These are phyloP conservation scores for Aspergillus pseudoglaucus DNA, from an alignment of 2,329 filamentous ascomycete species.

Conservation along the genomic window DNA sequence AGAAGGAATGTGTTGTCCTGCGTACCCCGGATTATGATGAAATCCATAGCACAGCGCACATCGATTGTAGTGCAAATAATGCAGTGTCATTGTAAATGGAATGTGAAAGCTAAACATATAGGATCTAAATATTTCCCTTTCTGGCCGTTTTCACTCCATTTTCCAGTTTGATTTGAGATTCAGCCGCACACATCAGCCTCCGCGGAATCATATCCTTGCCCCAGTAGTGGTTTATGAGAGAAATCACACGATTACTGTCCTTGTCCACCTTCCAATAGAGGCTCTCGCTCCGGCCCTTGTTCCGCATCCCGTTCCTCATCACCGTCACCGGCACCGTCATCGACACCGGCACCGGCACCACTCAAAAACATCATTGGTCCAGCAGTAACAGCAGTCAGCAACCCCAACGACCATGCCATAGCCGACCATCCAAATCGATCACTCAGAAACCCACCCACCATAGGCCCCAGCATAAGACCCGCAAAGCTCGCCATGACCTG, in stretches of 20 bases:
- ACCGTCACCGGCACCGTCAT: background rate
- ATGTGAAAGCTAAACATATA: no score
- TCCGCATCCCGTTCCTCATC: background rate
- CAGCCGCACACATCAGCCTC: no score
- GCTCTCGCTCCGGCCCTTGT: background rate
- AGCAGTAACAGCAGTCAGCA: constrained; percentile 16
- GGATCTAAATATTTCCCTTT: no score
- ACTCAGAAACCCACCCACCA: constrained; percentile 43
- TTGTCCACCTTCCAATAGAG: background rate
- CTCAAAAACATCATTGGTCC: constrained; percentile 11
- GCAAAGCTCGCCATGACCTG: constrained; percentile 54
- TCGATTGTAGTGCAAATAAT: no score
- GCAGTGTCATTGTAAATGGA: no score
- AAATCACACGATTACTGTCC: background rate
- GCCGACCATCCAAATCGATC: constrained; percentile 19
- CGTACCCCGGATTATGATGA: no score
- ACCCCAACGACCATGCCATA: constrained; percentile 20
- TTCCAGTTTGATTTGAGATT: no score
- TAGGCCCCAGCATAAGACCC: constrained; percentile 54
- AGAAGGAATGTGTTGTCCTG: no score
- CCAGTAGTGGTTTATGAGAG: background rate
- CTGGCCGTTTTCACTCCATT: no score
- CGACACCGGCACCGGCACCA: background rate
- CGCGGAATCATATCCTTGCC: background rate
- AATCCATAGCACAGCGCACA: no score